Evolutionary conservation across 2,329 filamentous ascomycete genomes (phyloP).

Genomic region (Aspergillus nomiae): DNA sequence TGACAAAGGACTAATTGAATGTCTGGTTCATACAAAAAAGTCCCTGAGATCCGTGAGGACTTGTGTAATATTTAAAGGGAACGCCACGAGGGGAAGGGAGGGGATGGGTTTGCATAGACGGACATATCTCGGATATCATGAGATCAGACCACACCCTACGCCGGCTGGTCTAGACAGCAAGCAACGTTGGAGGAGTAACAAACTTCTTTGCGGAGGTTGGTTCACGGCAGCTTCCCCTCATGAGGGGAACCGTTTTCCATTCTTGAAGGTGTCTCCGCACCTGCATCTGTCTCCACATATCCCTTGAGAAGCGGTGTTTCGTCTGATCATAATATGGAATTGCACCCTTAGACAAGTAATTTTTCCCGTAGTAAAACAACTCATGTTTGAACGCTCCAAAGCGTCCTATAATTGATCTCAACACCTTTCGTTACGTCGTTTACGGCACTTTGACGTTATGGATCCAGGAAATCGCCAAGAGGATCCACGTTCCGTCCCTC

Average conservation of each 20-base stretch:
- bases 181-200: neutral
- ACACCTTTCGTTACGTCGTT: neutral
- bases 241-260: neutral
- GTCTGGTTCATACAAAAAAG: neutral
- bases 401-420: neutral
- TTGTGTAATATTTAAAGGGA: neutral
- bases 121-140: neutral
- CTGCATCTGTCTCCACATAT: neutral
- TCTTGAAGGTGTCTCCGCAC: neutral
- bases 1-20: neutral
- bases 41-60: neutral
- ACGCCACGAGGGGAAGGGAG: neutral
- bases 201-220: neutral
- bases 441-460: neutral
- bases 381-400: neutral
- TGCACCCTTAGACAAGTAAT: neutral
- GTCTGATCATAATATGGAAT: neutral
- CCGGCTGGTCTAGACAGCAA: neutral
- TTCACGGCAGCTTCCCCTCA: neutral
- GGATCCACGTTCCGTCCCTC: neutral
- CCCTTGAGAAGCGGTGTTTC: neutral
- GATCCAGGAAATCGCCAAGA: neutral
- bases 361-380: neutral
- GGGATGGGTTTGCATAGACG: neutral
- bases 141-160: neutral